A percentile compares a stretch with the other conserved stretches of the same genome.
Evolutionary conservation across 177 flowering plant genomes (phyloP).

Genomic region (Vitis hybrid): DNA sequence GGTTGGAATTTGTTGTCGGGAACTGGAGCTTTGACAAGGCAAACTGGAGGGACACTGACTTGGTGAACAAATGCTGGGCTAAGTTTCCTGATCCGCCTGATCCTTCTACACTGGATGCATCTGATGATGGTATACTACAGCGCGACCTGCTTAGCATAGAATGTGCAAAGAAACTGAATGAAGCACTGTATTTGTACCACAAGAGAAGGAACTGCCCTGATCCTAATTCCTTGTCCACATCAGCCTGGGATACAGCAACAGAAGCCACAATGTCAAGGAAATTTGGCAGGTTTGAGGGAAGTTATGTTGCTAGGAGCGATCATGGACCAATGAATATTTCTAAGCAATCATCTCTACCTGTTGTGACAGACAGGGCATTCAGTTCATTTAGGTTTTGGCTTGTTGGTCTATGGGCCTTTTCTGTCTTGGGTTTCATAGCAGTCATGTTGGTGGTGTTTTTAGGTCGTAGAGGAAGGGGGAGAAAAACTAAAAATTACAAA

Average conservation of each 20-base stretch:
- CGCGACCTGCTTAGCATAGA: slow-evolving; percentile 84
- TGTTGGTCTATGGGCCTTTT: slow-evolving; percentile 63
- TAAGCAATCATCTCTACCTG: slow-evolving; percentile 21
- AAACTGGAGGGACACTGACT: slow-evolving; percentile 70
- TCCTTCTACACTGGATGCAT: slow-evolving; percentile 52
- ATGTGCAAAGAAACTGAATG: slow-evolving; percentile 70
- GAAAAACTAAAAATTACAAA: slow-evolving; percentile 45
- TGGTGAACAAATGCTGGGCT: slow-evolving; percentile 89
- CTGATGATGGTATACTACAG: slow-evolving; percentile 38
- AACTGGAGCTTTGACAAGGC: slow-evolving; percentile 99
- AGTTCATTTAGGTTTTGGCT: slow-evolving; percentile 64
- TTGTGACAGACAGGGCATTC: slow-evolving; percentile 23
- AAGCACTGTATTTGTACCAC: slow-evolving; percentile 78
- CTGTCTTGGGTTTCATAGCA: slow-evolving; percentile 59
- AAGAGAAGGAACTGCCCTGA: slow-evolving; percentile 61
- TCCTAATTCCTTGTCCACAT: slow-evolving; percentile 31
- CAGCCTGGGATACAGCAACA: slow-evolving; percentile 13
- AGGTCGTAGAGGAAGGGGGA: slow-evolving; percentile 44
- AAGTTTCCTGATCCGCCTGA: slow-evolving; percentile 95
- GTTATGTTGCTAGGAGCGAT: slow-evolving; percentile 13
- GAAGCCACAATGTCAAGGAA: slow-evolving; percentile 35
- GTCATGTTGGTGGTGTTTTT: slow-evolving; percentile 44
- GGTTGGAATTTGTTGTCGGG: slow-evolving; percentile 74
- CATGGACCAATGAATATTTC: slow-evolving; percentile 22
- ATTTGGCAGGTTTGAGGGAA: slow-evolving; percentile 29